Conservation (phyloP, 208 protist genomes). For the Naegleria fowleri region DNA sequence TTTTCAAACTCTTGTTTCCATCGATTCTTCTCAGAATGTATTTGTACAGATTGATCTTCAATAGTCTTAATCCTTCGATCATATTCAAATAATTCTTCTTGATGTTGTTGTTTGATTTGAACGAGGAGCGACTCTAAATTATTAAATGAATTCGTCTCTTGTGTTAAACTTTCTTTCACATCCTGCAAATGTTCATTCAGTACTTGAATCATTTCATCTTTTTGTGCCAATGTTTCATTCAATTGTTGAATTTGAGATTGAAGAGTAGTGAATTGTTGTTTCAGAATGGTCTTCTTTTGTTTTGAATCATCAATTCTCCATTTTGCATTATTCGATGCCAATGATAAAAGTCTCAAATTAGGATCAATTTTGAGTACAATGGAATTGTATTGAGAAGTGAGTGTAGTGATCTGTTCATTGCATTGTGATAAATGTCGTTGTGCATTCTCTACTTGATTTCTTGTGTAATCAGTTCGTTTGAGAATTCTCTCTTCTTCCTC, state of each 20-base stretch:
- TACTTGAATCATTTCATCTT: neutral
- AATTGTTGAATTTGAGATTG: neutral
- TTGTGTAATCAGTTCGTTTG: neutral
- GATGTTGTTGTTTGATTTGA: neutral
- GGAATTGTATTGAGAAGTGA: neutral
- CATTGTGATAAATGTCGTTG: neutral
- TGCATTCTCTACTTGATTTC: neutral
- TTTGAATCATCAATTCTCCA: neutral
- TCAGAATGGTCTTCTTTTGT: neutral
- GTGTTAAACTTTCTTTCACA: neutral
- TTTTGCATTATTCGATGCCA: neutral
- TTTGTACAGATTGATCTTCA: neutral
- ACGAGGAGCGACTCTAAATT: neutral
- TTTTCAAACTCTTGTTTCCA: neutral
- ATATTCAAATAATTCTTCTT: neutral
- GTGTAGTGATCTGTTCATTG: neutral
- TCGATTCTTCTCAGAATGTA: neutral
- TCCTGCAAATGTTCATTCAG: neutral
- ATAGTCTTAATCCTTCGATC: neutral
- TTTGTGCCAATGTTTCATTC: neutral
- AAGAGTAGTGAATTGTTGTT: neutral
- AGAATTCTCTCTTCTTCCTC: neutral
- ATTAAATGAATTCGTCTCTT: neutral
- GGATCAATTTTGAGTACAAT: neutral
- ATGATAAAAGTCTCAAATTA: neutral